Base-by-base conservation (phyloP, 2,329 filamentous ascomycete species). In the Fusarium transvaalense region DNA sequence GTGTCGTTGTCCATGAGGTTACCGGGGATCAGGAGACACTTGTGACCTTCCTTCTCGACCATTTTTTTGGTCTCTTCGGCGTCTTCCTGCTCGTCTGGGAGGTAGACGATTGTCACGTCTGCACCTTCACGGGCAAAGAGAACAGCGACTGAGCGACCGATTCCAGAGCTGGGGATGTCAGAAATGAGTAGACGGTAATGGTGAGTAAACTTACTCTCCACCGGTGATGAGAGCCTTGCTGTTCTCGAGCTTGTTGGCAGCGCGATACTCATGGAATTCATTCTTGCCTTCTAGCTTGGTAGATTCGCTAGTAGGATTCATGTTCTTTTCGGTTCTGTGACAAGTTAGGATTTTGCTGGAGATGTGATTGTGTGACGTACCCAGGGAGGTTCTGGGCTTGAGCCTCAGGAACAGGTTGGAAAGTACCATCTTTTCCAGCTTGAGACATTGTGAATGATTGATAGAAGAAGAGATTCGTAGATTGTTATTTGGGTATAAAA, bases 101-200 rank as follows among this genome's bases (percentile, higher is more conserved):
- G 80, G 66, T 88, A 86, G 17, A 84, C 82, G 60, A 88, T 87
- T 25, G 80, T 84, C 45, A 87, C 78, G 65, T 88, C 83, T 15
- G 86, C 85, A 3, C 87, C 86, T 71, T 89, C 86, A 10, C 84
- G 80, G 0, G 87, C 86, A 76, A 87, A 86, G 3, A 88, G 76
- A 1, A 88, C 79, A 0, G 85, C 86, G 2, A 86, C 81, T 1
- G 85, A 79, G 12, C 85, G 82, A 19, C 86, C 85, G 45, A 88
- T 88, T 6, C 84, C 84, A 2, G 84, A 86, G 63, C 83, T 85
- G 39, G 1, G 46, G 5, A 0, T 0, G 10, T 34, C 10, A 51
- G 37, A 8, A 3, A 4, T 19, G 23, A 2, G 2, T 1, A 3
- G 10, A 1, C 6, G 12, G 14, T 6, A 3, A 7, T 8, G 7